These are phyloP conservation scores for Penicillium canariense DNA, from an alignment of 495 filamentous ascomycete genomes.

Conservation along the genomic window DNA sequence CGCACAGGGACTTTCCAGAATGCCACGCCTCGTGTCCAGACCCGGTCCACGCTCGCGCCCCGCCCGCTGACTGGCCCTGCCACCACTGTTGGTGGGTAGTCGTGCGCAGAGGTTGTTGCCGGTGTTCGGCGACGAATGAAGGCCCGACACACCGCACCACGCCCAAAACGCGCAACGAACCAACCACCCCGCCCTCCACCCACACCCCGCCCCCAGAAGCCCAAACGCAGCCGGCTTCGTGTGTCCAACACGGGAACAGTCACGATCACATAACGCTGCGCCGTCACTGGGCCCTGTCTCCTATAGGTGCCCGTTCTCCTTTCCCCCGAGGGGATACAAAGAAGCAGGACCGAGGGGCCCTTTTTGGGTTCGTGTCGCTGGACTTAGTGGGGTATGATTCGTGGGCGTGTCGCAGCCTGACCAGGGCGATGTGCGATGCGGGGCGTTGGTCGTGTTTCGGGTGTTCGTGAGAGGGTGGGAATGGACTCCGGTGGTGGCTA, in stretches of 20 bases:
- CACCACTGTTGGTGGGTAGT: too few species aligned
- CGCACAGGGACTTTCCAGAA: background rate
- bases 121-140: constrained; percentile 6
- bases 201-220: too few species aligned
- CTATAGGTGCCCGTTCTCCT: too few species aligned
- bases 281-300: too few species aligned
- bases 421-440: background rate
- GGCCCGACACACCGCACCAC: constrained; percentile 1
- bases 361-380: background rate
- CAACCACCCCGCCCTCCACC: too few species aligned
- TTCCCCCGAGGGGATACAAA: background rate
- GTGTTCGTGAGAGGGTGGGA: too few species aligned
- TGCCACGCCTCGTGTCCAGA: constrained; percentile 9
- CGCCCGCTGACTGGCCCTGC: constrained; percentile 6
- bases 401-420: background rate
- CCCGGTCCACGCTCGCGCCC: constrained; percentile 1
- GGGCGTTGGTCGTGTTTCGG: too few species aligned
- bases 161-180: background rate
- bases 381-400: background rate
- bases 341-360: background rate
- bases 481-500: too few species aligned
- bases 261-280: too few species aligned
- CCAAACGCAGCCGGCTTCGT: too few species aligned
- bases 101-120: too few species aligned
- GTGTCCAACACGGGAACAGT: too few species aligned